Base-by-base conservation (phyloP, 1,139 yeast species). In the Taiozyma sp. region DNA sequence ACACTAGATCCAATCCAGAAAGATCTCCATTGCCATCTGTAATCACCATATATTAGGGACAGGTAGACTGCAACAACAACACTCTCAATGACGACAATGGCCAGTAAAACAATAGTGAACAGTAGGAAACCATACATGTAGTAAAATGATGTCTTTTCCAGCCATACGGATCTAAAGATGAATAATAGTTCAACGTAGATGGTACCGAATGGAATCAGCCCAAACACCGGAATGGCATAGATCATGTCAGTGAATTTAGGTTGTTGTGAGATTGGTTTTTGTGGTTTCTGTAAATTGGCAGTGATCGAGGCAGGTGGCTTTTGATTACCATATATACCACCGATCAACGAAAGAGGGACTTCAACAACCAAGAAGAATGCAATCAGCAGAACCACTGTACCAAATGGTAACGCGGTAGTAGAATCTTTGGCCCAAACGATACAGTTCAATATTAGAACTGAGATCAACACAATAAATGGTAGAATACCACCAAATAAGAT, bases 21-120 rank as follows among this genome's bases (percentile, higher is more conserved):
- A 19, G 90, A 75, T 57, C 85, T 75, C 96, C 97, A 89, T 64
- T 88, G 88, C 96, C 97, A 89, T 54, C 74, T 69, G 50, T 83
- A 82, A 62, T 85, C 81, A 50, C 80, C 82, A 56, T 80, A 74
- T 44, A 79, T 75, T 61, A 89, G 73, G 44, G 83, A 77, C 41
- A 85, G 64, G 62, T 85, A 88, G 14, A 85, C 76, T 11, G 88
- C 82, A 43, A 88, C 79, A 39, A 89, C 75, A n/a, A 93, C 79
- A 50, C 87, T 79, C 65, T 88, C 96, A 45, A 80, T 72, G 39
- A 88, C 81, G 13, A 88, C 81, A 41, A 86, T 70, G 42, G 81
- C 68, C 41, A 87, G 71, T 49, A 88, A 72, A 8, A 81, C 53
- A 35, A 83, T 75, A 3, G 90, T 85, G 29, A 82, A 69, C 28